Evolutionary conservation across 306 rosid genomes (phyloP), one percentile per base, ranked within the genome.

Genomic region (Comarum palustre): DNA sequence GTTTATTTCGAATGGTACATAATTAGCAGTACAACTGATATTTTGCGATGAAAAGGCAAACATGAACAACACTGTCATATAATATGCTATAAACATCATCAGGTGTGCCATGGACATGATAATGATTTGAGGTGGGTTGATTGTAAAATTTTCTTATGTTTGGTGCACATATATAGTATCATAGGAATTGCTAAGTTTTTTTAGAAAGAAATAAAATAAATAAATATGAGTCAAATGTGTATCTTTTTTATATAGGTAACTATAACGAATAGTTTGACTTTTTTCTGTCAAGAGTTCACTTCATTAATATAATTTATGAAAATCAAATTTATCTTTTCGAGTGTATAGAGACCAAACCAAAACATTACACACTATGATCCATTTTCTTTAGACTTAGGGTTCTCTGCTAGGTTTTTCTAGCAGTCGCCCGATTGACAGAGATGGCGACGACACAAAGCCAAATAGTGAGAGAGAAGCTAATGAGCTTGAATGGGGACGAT

Each of bases 1-100:
- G 47, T 82, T 74, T 39, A 22, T 48, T 6, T 51, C 31, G 14
- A 75, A 82, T 0, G 75, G 68, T 43, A 75, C 73, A 47, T 57
- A 43, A 3, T 34, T 4, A 64, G 6, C 72, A 55, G 6, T 66
- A 74, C 52, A 55, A 41, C 59, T 71, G 13, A 11, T 24, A 27
- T 4, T 25, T 34, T 5, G 34, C 0, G 29, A 58, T 8, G 6
- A 27, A 11, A 57, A 57, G 14, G 10, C 59, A 20, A 20, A 20
- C 7, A 20, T 3, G 1, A 48, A 19, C 20, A 52, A 4, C 10
- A 52, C 0, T 20, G 27, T 52, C 59, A 52, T 2, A 20, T 0
- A 2, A 7, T 52, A 8, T 52, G 22, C 29, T 52, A 7, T 0
- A 20, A n/a, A 20, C 59, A 52, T 52, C 13, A 6, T 52, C 12